Base-by-base conservation (phyloP, 2,329 filamentous ascomycete species). In the Pseudogymnoascus sp. region DNA sequence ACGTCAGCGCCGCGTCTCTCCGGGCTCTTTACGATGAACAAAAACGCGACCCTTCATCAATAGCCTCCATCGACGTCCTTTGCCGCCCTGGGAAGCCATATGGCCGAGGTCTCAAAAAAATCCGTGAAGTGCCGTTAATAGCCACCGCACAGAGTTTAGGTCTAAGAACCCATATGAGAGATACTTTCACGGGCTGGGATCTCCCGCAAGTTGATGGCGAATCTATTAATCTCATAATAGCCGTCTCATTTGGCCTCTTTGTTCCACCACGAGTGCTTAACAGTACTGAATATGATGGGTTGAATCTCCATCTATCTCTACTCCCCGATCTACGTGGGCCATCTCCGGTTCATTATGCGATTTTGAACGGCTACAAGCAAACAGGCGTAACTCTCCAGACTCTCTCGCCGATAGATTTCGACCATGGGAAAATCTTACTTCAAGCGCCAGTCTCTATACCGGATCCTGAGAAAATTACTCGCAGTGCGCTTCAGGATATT, bases 281-380 rank as follows among this genome's bases (percentile, higher is more conserved):
- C 21, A 77, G 77, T 1, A 84, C 89, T 23, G 84, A 83, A 69
- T 96, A 96, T 76, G 93, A 93, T 46, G 95, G 95, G 0, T 77
- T 99, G 2, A 99, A 99, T 75, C 82, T 99, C 1, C 95, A 99
- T 72, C 95, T 95, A 1, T 97, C 93, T 0, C 77, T 97, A 28
- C 82, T 99, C 12, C 93, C 93, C 3, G 89, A 95, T 73, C 85
- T 96, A 64, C 87, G 89, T 64, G 95, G 95, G 1, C 84, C 95
- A 10, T 91, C 95, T 1, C 95, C 95, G 0, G 81, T 99, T 12
- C 89, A 96, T 66, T 89, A 93, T 74, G 86, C 90, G n/a, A 81
- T 97, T 37, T 79, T 97, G 12, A 77, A 82, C 28, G 78, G 81
- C 11, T 79, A 84, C 62, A 70, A 71, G 0, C 76, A 78, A 64